Evolutionary conservation across 768 basidiomycete genomes (phyloP), one percentile per base, ranked within the genome.

Genomic region (Dentipellis sp.): DNA sequence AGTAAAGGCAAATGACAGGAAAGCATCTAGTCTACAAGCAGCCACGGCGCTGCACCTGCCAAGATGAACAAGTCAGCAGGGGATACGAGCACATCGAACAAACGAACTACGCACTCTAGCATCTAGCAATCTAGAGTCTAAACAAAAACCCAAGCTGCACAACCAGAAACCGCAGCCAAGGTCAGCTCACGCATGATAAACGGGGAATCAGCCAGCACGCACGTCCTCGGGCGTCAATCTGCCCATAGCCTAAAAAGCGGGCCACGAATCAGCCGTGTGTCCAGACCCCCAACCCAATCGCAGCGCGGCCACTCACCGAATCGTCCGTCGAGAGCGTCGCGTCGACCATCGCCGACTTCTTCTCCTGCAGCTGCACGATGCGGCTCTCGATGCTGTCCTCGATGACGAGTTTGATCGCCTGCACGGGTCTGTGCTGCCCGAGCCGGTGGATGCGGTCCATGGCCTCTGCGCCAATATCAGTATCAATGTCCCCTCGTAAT

Each of bases 401-500:
- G 45, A 97, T 80, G 16, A 97, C 88, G 9, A 98, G 77, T 65
- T 98, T 95, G 69, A 92, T 91, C 14, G 93, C 93, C 63, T 88
- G 81, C 48, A 99, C 91, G 8, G 95, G 94, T 21, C 95, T 81
- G 61, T 84, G 86, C 69, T 98, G 94, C n/a, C 94, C 94, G 45
- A 97, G 76, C 58, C 94, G 86, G 72, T 97, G 94, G 58, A 97
- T 97, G 54, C 94, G 89, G 68, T 95, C 94, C 93, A 95, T 97
- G 2, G 91, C 92, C 80, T 93, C 87, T 90, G 78, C 60, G 58
- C 23, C 49, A 58, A 36, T 10, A 11, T 23, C 50, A 50, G 59
- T 34, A 37, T 37, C 10, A 19, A 12, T 11, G 58, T 39, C 17
- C 35, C 51, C 53, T 48, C 52, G 29, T 22, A 21, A 6, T 4